A percentile compares a stretch with the other conserved stretches of the same genome.
Conservation (phyloP, 108 stramenopile genomes). For the Halocafeteria seosinensis region DNA sequence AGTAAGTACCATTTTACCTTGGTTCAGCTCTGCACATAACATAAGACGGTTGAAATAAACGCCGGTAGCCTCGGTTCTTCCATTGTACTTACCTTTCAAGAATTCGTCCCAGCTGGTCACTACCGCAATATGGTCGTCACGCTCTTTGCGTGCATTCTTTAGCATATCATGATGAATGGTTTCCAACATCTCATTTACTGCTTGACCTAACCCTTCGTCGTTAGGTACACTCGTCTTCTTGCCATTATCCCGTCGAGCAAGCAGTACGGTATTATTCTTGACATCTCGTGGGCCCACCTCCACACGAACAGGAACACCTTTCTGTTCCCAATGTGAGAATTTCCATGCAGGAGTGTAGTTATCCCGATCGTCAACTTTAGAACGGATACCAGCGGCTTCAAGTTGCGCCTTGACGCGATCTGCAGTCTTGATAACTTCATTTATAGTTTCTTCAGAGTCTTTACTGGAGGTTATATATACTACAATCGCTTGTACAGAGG, state of each 20-base stretch:
- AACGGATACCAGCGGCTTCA: conserved; percentile 50
- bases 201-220: conserved; percentile 41
- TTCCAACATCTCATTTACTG: conserved; percentile 45
- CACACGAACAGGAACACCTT: conserved; percentile 93
- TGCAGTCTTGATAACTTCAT: conserved; percentile 29
- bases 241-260: conserved; percentile 5
- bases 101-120: conserved; percentile 96
- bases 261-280: conserved; percentile 22
- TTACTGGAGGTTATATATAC: conserved; percentile 79
- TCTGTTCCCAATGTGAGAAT: conserved; percentile 99
- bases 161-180: conserved; percentile 77
- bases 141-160: conserved; percentile 56
- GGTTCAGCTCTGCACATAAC: conserved; percentile 82
- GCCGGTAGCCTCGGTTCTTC: too few relatives aligned
- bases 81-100: too few relatives aligned
- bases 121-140: conserved; percentile 67
- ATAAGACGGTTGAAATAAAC: too few relatives aligned
- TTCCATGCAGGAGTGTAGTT: conserved; percentile 98
- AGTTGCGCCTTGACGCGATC: conserved; percentile 8
- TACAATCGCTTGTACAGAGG: conserved; percentile 85
- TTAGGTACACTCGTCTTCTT: conserved; percentile 20
- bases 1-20: conserved; percentile 78
- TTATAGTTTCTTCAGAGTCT: conserved; percentile 43
- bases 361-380: conserved; percentile 69
- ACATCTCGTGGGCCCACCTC: conserved; percentile 93